Percentiles rank a stretch among this genome's conserved stretches.
These are phyloP conservation scores for Coemansia sp. DNA, from an alignment of 192 early-diverging fungal genomes.

Conservation along the genomic window DNA sequence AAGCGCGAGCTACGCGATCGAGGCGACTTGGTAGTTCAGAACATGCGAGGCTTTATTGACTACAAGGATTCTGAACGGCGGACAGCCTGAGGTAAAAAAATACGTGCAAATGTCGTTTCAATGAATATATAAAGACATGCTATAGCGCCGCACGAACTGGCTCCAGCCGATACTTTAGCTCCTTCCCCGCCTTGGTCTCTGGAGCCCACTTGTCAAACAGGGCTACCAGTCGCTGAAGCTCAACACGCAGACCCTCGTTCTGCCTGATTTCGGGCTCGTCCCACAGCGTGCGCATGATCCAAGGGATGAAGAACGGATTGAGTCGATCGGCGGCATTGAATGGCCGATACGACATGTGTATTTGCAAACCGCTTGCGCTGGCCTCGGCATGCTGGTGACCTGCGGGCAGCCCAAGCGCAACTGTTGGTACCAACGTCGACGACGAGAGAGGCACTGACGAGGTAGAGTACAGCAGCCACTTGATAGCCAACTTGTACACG, in stretches of 20 bases:
- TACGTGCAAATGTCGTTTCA: neutral
- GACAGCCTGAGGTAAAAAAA: neutral
- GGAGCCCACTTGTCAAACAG: slow-evolving; percentile 87
- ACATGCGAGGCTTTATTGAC: slow-evolving; percentile 82
- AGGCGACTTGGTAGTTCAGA: slow-evolving; percentile 77
- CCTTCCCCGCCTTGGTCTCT: slow-evolving; percentile 66
- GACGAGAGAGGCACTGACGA: slow-evolving; percentile 22
- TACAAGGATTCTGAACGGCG: slow-evolving; percentile 84
- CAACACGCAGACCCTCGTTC: slow-evolving; percentile 59
- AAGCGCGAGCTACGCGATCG: slow-evolving; percentile 70
- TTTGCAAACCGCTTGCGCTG: slow-evolving; percentile 33
- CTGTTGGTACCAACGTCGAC: slow-evolving; percentile 18
- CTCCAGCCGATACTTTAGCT: slow-evolving; percentile 92
- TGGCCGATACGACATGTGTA: slow-evolving; percentile 52
- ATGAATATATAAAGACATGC: slow-evolving; percentile 8
- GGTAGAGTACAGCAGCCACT: slow-evolving; percentile 57
- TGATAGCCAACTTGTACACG: slow-evolving; percentile 72
- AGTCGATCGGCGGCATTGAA: slow-evolving; percentile 70
- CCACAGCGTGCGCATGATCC: slow-evolving; percentile 88
- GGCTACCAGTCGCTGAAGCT: slow-evolving; percentile 66
- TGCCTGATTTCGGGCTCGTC: slow-evolving; percentile 68
- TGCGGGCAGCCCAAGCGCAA: slow-evolving; percentile 41
- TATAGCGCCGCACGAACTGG: slow-evolving; percentile 71
- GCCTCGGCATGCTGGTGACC: slow-evolving; percentile 18
- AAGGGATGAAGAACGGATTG: slow-evolving; percentile 93